Conservation (phyloP, 2,329 filamentous ascomycete genomes). For the Cercospora zeina region DNA sequence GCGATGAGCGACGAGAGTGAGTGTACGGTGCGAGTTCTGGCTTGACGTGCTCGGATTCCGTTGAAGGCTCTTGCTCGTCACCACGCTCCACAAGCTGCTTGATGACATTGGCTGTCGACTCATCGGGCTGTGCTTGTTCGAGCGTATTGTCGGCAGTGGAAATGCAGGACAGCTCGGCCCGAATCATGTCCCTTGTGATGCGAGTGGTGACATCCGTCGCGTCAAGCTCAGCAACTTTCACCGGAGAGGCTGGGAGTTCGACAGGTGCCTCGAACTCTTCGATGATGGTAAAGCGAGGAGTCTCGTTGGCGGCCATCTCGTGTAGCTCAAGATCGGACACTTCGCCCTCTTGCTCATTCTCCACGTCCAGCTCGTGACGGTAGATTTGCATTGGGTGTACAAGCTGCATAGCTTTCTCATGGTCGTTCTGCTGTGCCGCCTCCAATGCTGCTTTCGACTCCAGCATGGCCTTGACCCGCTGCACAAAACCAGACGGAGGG, state of each 20-base stretch:
- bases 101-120: conserved; percentile 26
- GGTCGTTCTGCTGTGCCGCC: conserved; percentile 28
- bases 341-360: conserved; percentile 24
- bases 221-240: conserved; percentile 37
- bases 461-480: conserved; percentile 47
- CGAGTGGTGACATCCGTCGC: conserved; percentile 30
- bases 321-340: conserved; percentile 34
- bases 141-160: conserved; percentile 31
- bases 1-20: conserved; percentile 20
- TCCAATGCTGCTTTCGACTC: conserved; percentile 43
- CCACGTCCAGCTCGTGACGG: conserved; percentile 26
- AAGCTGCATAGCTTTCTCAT: conserved; percentile 25
- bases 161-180: conserved; percentile 38
- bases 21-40: not conserved
- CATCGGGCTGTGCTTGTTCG: conserved; percentile 25
- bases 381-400: conserved; percentile 21
- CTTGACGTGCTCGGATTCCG: not conserved
- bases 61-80: not conserved
- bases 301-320: conserved; percentile 39
- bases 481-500: conserved; percentile 44
- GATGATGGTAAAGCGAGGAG: conserved; percentile 37
- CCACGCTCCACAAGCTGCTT: conserved; percentile 22
- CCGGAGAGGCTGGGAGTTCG: conserved; percentile 41
- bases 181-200: conserved; percentile 42
- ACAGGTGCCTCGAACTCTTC: conserved; percentile 40